Evolutionary conservation across 306 rosid species (phyloP).

Genomic region (Styphnolobium japonicum): DNA sequence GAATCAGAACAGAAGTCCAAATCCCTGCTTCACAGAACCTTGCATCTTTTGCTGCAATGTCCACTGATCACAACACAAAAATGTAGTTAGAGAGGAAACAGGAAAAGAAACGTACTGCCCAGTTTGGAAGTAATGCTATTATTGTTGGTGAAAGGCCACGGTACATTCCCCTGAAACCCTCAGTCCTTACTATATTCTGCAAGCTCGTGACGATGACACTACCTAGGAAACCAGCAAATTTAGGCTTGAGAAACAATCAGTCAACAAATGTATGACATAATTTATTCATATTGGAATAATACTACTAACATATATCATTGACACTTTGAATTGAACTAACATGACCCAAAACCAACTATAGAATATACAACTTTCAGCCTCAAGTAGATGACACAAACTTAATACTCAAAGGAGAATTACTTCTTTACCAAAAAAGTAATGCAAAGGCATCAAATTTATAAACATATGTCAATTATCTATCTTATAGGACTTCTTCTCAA

Average conservation of each 20-base stretch:
- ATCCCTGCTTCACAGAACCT: not conserved
- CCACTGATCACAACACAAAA: not conserved
- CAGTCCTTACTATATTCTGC: slow-evolving; percentile 64
- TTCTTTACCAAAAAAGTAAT: not conserved
- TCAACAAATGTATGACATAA: not conserved
- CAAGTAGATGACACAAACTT: not conserved
- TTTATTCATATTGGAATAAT: not conserved
- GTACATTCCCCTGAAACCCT: slow-evolving; percentile 89
- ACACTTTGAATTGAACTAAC: slow-evolving; percentile 12
- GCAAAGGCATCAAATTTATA: not conserved
- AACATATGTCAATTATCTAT: not conserved
- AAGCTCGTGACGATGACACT: slow-evolving; percentile 75
- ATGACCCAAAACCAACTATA: not conserved
- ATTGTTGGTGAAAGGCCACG: slow-evolving; percentile 96
- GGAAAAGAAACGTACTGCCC: slow-evolving; percentile 81
- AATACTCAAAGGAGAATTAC: not conserved
- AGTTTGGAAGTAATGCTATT: slow-evolving; percentile 92
- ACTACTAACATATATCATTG: not conserved
- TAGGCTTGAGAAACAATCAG: slow-evolving; percentile 14
- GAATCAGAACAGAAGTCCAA: not conserved
- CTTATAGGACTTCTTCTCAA: not conserved
- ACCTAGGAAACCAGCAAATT: slow-evolving; percentile 47
- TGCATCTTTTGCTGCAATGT: slow-evolving; percentile 1
- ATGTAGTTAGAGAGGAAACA: not conserved
- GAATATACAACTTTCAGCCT: not conserved